Conservation (phyloP, 164 flowering plant species). For the Protea cynaroides region DNA sequence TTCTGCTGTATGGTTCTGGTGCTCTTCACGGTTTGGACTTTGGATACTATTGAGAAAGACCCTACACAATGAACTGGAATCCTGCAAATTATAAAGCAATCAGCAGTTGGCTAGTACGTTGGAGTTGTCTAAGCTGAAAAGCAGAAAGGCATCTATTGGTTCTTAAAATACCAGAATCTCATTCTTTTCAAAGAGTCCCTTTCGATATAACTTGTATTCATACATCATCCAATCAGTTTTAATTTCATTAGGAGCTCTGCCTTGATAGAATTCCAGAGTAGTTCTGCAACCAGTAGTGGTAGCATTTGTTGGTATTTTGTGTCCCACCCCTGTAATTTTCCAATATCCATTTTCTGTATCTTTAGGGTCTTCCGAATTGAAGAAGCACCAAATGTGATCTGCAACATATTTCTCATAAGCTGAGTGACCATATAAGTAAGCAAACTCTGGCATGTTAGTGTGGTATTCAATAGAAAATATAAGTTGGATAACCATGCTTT, state of each 20-base stretch:
- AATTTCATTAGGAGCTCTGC: conserved; percentile 23
- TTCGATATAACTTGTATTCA: conserved; percentile 34
- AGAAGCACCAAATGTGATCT: conserved; percentile 40
- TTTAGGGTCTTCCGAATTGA: conserved; percentile 18
- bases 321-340: conserved; percentile 32
- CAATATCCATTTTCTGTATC: conserved; percentile 34
- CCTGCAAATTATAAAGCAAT: conserved; percentile 44
- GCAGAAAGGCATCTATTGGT: not conserved
- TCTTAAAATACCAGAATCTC: conserved; percentile 26
- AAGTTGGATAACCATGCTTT: not conserved
- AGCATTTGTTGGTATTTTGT: conserved; percentile 19
- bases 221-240: conserved; percentile 55
- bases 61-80: conserved; percentile 31
- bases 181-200: conserved; percentile 12
- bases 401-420: conserved; percentile 18
- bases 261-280: conserved; percentile 34
- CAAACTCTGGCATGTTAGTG: not conserved
- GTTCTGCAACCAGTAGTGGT: conserved; percentile 39
- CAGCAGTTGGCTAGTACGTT: conserved; percentile 18
- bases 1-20: conserved; percentile 3
- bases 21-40: conserved; percentile 9
- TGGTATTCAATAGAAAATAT: not conserved
- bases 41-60: conserved; percentile 24
- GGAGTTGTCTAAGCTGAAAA: conserved; percentile 12
- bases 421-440: not conserved